These are phyloP conservation scores for Phytomonas sp. DNA, from an alignment of 208 protist genomes.

Conservation along the genomic window DNA sequence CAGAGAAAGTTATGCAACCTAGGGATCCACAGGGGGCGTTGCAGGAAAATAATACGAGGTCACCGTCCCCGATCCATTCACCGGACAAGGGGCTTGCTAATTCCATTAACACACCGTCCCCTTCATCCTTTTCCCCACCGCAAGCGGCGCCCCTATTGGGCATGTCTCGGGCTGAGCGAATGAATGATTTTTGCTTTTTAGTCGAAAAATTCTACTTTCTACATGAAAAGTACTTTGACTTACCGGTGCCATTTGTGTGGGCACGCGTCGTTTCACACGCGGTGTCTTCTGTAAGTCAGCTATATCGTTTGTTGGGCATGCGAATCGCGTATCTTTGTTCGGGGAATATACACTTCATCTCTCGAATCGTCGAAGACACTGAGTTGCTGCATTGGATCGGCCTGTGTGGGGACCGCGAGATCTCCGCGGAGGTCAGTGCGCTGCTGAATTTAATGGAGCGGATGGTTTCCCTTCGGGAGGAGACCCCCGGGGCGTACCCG, in stretches of 20 bases:
- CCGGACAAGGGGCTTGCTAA: neutral
- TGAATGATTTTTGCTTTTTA: slow-evolving; percentile 70
- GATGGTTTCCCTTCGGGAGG: slow-evolving; percentile 28
- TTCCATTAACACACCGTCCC: neutral
- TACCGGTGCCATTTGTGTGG: slow-evolving; percentile 35
- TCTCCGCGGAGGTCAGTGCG: slow-evolving; percentile 53
- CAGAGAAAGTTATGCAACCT: neutral
- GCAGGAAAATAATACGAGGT: neutral
- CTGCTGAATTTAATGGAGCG: slow-evolving; percentile 51
- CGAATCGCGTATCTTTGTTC: slow-evolving; percentile 44
- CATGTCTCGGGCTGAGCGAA: slow-evolving; percentile 38
- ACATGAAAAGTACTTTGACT: slow-evolving; percentile 48
- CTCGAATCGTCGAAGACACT: slow-evolving; percentile 18
- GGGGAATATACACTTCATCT: slow-evolving; percentile 39
- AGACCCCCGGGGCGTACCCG: slow-evolving; percentile 20
- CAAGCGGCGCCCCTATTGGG: neutral
- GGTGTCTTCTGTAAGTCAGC: slow-evolving; percentile 60
- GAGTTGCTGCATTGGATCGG: slow-evolving; percentile 34
- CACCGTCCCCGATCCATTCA: neutral
- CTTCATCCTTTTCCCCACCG: neutral
- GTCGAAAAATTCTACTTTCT: slow-evolving; percentile 61
- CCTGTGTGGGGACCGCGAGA: slow-evolving; percentile 67
- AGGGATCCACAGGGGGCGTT: neutral
- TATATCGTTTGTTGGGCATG: slow-evolving; percentile 74
- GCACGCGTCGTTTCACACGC: slow-evolving; percentile 28